phyloP scores from a whole-genome alignment of 345 rosid genomes.

The Rhodomyrtus tomentosa region DNA sequence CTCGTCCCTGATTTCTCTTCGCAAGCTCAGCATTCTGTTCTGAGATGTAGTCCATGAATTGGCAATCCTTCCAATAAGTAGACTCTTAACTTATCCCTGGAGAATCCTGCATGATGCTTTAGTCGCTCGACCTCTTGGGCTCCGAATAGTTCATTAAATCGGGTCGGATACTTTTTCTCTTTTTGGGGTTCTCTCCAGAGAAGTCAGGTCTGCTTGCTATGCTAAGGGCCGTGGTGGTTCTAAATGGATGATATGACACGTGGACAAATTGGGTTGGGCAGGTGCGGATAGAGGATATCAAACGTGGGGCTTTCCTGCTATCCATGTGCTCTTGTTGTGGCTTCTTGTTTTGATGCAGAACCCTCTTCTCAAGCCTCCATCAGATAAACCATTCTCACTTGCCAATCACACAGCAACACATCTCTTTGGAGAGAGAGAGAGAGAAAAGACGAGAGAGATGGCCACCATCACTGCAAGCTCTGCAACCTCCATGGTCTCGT shows the following conservation, averaged over 20 bases:
- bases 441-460: conserved; percentile 25
- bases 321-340: neutral
- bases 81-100: neutral
- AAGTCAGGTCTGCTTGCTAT: neutral
- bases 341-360: neutral
- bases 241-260: conserved; percentile 38
- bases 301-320: conserved; percentile 13
- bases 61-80: neutral
- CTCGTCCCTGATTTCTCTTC: neutral
- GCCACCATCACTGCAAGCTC: conserved; percentile 40
- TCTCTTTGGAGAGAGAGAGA: neutral
- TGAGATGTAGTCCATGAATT: neutral
- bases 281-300: conserved; percentile 46
- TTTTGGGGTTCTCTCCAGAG: neutral
- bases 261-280: conserved; percentile 43
- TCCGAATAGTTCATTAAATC: neutral
- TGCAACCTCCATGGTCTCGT: conserved; percentile 35
- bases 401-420: neutral
- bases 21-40: neutral
- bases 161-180: neutral
- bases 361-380: neutral
- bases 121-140: neutral
- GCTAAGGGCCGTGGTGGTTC: neutral
- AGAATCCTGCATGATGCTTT: neutral
- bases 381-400: neutral